These are phyloP conservation scores for Aurantiochytrium sp. DNA, from an alignment of 108 stramenopile genomes.

Conservation along the genomic window DNA sequence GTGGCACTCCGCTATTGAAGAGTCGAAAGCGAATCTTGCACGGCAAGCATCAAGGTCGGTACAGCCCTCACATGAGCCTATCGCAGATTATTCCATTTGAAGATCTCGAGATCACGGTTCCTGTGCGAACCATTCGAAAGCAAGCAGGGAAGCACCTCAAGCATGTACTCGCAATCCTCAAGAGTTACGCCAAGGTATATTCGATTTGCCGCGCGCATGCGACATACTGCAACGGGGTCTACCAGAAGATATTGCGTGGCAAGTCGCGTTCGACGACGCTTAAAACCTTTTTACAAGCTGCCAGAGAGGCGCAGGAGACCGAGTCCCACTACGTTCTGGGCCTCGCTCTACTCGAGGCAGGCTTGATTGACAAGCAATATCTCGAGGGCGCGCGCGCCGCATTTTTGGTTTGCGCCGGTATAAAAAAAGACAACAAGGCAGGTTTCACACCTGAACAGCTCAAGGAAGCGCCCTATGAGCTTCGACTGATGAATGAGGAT, in stretches of 20 bases:
- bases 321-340: background rate
- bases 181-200: background rate
- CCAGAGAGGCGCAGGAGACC: background rate
- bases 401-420: background rate
- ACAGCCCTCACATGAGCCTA: background rate
- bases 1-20: background rate
- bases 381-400: background rate
- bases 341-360: background rate
- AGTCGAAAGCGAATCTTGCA: background rate
- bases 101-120: background rate
- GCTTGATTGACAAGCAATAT: background rate
- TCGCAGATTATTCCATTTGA: constrained; percentile 2
- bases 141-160: background rate
- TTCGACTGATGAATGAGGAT: no score
- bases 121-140: background rate
- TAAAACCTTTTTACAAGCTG: background rate
- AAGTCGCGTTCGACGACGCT: background rate
- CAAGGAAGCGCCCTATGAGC: background rate
- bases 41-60: background rate
- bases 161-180: background rate
- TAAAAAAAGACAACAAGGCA: background rate
- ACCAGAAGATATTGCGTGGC: background rate
- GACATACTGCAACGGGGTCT: background rate
- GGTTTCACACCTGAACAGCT: background rate
- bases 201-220: background rate